Evolutionary conservation across 1,284 basidiomycete genomes (phyloP).

Genomic region (Marasmius fiardii): DNA sequence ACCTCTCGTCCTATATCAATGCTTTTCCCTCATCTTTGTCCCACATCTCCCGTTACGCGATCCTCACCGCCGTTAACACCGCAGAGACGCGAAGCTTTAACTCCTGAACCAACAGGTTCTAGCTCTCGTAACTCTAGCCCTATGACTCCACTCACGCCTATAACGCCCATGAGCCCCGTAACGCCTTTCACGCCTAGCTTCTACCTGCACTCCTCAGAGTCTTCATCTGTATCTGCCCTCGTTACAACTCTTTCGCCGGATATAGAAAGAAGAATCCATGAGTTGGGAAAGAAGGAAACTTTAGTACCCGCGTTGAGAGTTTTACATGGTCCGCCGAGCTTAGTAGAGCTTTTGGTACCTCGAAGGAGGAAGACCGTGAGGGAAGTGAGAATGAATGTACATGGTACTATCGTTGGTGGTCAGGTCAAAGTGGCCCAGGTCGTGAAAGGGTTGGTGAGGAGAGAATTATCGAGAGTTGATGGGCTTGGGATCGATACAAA

Average conservation of each 20-base stretch:
- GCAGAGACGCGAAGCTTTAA: background rate
- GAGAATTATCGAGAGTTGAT: background rate
- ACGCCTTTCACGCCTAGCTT: background rate
- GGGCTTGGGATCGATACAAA: background rate
- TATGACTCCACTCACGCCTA: background rate
- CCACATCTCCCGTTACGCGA: background rate
- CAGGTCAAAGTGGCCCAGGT: constrained; percentile 4
- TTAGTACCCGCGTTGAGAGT: constrained; percentile 6
- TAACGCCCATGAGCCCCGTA: background rate
- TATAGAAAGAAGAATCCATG: background rate
- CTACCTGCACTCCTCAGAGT: background rate
- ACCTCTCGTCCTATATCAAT: background rate
- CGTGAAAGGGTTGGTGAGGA: background rate
- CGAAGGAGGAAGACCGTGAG: constrained; percentile 4
- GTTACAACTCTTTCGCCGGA: background rate
- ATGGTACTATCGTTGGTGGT: constrained; percentile 8
- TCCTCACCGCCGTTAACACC: constrained; percentile 15
- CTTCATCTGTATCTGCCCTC: background rate
- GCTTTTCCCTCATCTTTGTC: background rate
- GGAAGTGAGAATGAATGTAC: constrained; percentile 9
- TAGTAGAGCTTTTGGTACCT: constrained; percentile 7
- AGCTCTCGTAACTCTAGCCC: background rate
- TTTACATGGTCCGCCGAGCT: constrained; percentile 6
- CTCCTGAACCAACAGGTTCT: background rate
- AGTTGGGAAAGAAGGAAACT: background rate